Base-by-base conservation (phyloP, 352 stramenopile genomes). In the Plasmopara halstedii region DNA sequence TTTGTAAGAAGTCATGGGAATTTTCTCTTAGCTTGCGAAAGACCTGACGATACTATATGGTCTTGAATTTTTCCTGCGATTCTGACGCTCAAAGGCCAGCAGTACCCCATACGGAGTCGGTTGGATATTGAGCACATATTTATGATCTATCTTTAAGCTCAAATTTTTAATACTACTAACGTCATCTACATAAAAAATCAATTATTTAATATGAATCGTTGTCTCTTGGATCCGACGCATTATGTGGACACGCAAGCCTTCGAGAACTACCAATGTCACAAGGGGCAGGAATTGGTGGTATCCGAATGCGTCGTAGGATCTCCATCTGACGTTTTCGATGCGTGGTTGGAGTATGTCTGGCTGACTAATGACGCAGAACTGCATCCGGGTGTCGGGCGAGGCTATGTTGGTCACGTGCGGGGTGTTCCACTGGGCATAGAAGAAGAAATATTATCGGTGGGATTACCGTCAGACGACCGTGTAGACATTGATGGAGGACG, bases 361-460 rank as follows among this genome's bases (percentile, higher is more conserved):
- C 29, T 68, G 22, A 45, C 41, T 3, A 40, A 49, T 7, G 39
- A 63, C 31, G 44, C 51, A 15, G 64, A 86, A 35, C n/a, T 78
- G 19, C 55, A 62, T n/a, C 57, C 66, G 8, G 78, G 78, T 8
- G 25, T n/a, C 2, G 74, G 78, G 0, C 64, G 74, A 40, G 74
- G 78, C 2, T 63, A 67, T 39, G 67, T 83, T 4, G 78, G 78
- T n/a, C 56, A 82, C 43, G 49, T 72, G 39, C 74, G 73, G 8
- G 18, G 46, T 6, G 58, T 69, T 27, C 48, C 68, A 31, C 50
- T 87, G 11, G 73, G 74, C 10, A 65, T 86, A 21, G 56, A 72
- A 45, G 74, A 87, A 42, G 62, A 86, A 42, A 89, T 89, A 44
- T 23, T 89, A 23, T 78, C 68, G 5, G 73, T 39, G 1, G 78